Percentiles rank a stretch among this genome's conserved stretches.
Conservation (phyloP, 257 asterid genomes). For the Datura wrightii region DNA sequence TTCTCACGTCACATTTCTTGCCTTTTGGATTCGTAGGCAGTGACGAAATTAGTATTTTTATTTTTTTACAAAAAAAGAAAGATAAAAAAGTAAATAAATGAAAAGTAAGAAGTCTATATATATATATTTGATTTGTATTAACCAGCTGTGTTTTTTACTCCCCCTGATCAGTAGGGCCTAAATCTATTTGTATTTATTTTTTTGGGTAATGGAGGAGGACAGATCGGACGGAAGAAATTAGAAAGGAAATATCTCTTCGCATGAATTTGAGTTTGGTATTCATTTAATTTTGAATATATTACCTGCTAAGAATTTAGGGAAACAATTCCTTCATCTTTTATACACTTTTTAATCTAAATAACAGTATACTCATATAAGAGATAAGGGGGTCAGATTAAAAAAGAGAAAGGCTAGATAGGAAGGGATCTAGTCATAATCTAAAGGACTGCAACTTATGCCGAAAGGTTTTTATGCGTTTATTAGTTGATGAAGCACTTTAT, state of each 20-base stretch:
- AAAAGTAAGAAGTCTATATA: not conserved
- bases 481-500: not conserved
- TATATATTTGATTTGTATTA: too few species aligned
- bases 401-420: not conserved
- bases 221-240: too few species aligned
- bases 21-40: not conserved
- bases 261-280: not conserved
- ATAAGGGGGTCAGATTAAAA: not conserved
- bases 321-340: not conserved
- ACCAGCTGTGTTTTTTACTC: too few species aligned
- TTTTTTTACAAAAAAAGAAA: not conserved
- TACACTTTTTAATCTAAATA: not conserved
- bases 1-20: conserved; percentile 20
- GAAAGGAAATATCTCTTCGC: too few species aligned
- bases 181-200: too few species aligned
- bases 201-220: too few species aligned
- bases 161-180: too few species aligned
- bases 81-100: not conserved
- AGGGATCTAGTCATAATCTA: not conserved
- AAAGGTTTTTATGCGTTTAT: not conserved
- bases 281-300: not conserved
- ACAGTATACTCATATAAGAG: not conserved
- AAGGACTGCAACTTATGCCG: not conserved
- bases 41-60: not conserved
- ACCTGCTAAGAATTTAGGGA: not conserved